These are phyloP conservation scores for Fusarium acutatum DNA, from an alignment of 2,329 filamentous ascomycete species.

Conservation along the genomic window DNA sequence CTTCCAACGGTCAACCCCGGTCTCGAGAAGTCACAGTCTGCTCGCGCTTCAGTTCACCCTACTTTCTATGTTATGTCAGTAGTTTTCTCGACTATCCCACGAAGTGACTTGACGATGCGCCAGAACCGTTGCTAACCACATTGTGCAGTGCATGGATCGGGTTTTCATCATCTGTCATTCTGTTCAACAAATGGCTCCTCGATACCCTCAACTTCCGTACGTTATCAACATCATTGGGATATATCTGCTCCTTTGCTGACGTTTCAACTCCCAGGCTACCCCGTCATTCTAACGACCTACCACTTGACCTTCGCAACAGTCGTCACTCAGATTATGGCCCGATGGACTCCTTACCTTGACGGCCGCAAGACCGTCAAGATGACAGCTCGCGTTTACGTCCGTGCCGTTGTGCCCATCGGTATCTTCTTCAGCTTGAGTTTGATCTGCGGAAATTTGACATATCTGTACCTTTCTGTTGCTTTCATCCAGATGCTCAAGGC, in stretches of 20 bases:
- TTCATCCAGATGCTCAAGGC: conserved; percentile 99
- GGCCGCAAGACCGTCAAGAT: conserved; percentile 97
- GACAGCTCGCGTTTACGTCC: conserved; percentile 91
- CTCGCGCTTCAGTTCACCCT: conserved; percentile 75
- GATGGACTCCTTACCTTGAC: conserved; percentile 89
- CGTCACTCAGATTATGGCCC: conserved; percentile 92
- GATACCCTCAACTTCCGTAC: conserved; percentile 80
- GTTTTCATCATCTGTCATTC: conserved; percentile 91
- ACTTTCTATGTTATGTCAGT: conserved; percentile 83
- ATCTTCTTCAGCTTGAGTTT: conserved; percentile 95
- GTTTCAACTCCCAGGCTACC: conserved; percentile 60
- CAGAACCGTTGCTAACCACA: conserved; percentile 15
- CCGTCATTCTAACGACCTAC: conserved; percentile 92
- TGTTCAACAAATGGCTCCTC: conserved; percentile 99
- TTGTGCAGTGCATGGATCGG: conserved; percentile 84
- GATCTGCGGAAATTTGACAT: conserved; percentile 96
- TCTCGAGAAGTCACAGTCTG: conserved; percentile 72
- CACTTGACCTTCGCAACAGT: conserved; percentile 92
- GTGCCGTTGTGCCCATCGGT: conserved; percentile 93
- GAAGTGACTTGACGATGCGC: not conserved
- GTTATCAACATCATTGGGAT: conserved; percentile 26
- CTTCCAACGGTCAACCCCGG: conserved; percentile 84
- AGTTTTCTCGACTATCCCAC: not conserved
- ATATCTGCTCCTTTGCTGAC: conserved; percentile 23
- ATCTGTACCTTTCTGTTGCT: conserved; percentile 92